Evolutionary conservation across 768 basidiomycete species (phyloP).

Genomic region (Cystobasidium onofrii): DNA sequence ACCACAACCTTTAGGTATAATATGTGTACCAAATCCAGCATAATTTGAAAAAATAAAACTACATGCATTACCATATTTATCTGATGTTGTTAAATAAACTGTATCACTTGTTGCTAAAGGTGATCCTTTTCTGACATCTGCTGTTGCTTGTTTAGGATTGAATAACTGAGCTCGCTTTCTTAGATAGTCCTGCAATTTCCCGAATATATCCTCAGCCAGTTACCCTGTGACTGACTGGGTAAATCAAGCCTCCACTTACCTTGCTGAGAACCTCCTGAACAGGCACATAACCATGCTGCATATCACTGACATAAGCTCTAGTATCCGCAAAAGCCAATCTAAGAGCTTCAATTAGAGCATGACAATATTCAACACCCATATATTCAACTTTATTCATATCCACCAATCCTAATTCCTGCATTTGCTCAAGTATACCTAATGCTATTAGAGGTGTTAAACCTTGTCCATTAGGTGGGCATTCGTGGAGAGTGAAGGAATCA

Average conservation of each 20-base stretch:
- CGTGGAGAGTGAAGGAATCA: conserved; percentile 71
- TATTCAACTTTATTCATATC: conserved; percentile 74
- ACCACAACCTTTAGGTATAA: conserved; percentile 85
- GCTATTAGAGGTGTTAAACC: conserved; percentile 91
- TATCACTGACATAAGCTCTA: conserved; percentile 86
- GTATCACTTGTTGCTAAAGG: conserved; percentile 2
- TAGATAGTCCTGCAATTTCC: conserved; percentile 62
- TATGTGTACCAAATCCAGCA: conserved; percentile 62
- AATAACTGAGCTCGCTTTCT: conserved; percentile 69
- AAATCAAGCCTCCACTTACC: conserved; percentile 47
- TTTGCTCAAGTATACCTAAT: conserved; percentile 79
- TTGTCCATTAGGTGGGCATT: conserved; percentile 98
- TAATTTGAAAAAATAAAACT: conserved; percentile 37
- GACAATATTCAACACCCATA: conserved; percentile 82
- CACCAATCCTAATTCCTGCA: conserved; percentile 65
- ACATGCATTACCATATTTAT: conserved; percentile 49
- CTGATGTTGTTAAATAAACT: conserved; percentile 59
- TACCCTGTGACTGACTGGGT: too few species aligned
- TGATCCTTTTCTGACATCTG: conserved; percentile 51
- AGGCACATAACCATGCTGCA: conserved; percentile 66
- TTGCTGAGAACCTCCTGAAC: conserved; percentile 76
- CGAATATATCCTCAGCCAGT: too few species aligned
- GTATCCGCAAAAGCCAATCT: conserved; percentile 55
- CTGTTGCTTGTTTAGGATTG: conserved; percentile 59
- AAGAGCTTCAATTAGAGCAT: conserved; percentile 53